These are phyloP conservation scores for Aplosporella prunicola DNA, from an alignment of 2,329 filamentous ascomycete genomes.

Conservation along the genomic window DNA sequence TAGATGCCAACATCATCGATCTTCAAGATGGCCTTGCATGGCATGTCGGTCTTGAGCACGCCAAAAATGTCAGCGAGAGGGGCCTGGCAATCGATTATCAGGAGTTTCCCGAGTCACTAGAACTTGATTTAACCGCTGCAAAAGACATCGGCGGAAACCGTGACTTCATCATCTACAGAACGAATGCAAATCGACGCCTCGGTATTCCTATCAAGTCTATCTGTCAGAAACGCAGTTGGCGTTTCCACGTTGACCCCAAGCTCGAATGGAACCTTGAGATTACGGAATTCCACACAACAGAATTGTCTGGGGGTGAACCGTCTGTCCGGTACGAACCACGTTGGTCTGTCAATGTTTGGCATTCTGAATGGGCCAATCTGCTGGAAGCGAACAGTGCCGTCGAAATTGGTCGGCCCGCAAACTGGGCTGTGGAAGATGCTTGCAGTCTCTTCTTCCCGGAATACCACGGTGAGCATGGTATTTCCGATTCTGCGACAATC, in stretches of 20 bases:
- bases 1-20: conserved; percentile 3
- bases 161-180: neutral
- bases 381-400: neutral
- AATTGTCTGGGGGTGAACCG: neutral
- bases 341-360: neutral
- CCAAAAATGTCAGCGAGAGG: neutral
- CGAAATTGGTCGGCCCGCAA: neutral
- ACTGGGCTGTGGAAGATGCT: neutral
- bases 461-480: neutral
- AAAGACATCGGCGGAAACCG: neutral
- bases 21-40: conserved; percentile 3
- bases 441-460: neutral
- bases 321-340: neutral
- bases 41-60: conserved; percentile 1
- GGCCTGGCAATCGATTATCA: neutral
- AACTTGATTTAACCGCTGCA: neutral
- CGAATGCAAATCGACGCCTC: neutral
- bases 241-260: neutral
- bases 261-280: conserved; percentile 4
- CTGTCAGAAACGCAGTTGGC: conserved; percentile 2
- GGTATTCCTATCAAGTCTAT: neutral
- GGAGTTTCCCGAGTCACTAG: neutral
- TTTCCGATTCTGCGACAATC: neutral
- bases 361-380: neutral
- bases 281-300: neutral